Evolutionary conservation across 78 protist species (phyloP), one percentile per base, ranked within the genome.

Genomic region (Chrysochromulina tobinii): DNA sequence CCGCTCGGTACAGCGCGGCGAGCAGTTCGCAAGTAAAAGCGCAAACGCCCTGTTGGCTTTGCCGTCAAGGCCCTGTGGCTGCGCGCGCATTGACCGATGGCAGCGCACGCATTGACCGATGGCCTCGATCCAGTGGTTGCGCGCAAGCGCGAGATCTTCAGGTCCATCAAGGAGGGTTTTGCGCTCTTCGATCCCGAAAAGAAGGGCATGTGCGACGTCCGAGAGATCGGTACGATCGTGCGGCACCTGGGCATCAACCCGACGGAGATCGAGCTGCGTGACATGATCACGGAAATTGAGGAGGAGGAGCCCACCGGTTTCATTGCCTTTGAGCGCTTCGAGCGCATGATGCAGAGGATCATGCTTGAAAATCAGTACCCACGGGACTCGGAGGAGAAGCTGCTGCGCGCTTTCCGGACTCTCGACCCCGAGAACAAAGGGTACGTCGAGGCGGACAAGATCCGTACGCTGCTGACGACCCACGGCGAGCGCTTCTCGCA

Each of bases 161-260:
- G n/a, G 69, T 27, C 15, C 2, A 53, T 92, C 54, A 85, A 67
- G 79, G 7, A 64, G 11, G 25, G 0, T 18, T 93, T 93, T 64
- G 14, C 54, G 2, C 69, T 91, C 55, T 94, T 94, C 50, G 95
- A 94, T 15, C 11, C 86, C 20, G 88, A 81, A 8, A 18, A 17
- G n/a, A 73, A 87, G 6, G 91, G 88, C 20, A 15, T 55, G 17
- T 91, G 93, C 73, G 94, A 92, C 66, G 90, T 86, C 12, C 90
- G 94, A 21, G 94, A 92, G 85, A 89, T 92, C 6, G 91, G 91
- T n/a, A 88, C 94, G 15, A 87, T 92, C 64, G 64, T 92, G 21
- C 77, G 94, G 50, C 23, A 90, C 21, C 88, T 92, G 2, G 81
- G 88, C 50, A 21, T 87, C 25, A n/a, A 81, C 81, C 94, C 94